Conservation (phyloP, 345 rosid genomes). For the Psidium guajava region DNA sequence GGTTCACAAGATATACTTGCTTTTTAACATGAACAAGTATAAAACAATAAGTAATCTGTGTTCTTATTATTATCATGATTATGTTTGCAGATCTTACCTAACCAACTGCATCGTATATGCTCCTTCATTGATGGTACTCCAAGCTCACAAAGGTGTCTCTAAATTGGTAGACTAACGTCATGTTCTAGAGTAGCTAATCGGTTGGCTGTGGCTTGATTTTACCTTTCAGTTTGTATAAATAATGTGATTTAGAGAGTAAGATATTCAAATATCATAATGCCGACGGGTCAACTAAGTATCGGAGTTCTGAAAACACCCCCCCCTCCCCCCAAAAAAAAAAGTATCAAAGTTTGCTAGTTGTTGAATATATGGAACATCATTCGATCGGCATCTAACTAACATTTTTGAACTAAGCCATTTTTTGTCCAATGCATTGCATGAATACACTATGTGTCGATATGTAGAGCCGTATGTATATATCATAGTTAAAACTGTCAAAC, state of each 20-base stretch:
- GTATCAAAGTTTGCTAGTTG: not conserved
- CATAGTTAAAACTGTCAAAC: not conserved
- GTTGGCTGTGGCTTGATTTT: not conserved
- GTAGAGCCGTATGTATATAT: not conserved
- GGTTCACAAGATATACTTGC: not conserved
- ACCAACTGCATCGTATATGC: not conserved
- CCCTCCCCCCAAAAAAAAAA: not conserved
- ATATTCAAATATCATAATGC: not conserved
- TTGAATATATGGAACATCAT: not conserved
- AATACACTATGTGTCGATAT: not conserved
- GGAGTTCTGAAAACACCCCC: not conserved
- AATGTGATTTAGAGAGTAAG: not conserved
- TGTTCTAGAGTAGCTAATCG: not conserved
- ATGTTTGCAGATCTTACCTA: not conserved
- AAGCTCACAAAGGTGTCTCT: not conserved
- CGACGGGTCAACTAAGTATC: not conserved
- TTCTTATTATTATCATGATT: not conserved
- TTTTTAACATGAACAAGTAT: not conserved
- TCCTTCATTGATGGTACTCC: not conserved
- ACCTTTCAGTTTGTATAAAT: not conserved
- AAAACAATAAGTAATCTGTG: not conserved
- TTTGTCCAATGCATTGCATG: not conserved
- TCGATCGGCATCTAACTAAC: not conserved
- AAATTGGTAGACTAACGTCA: not conserved
- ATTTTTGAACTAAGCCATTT: not conserved